phyloP scores from a whole-genome alignment of 352 stramenopile genomes.

The Synura sp. region DNA sequence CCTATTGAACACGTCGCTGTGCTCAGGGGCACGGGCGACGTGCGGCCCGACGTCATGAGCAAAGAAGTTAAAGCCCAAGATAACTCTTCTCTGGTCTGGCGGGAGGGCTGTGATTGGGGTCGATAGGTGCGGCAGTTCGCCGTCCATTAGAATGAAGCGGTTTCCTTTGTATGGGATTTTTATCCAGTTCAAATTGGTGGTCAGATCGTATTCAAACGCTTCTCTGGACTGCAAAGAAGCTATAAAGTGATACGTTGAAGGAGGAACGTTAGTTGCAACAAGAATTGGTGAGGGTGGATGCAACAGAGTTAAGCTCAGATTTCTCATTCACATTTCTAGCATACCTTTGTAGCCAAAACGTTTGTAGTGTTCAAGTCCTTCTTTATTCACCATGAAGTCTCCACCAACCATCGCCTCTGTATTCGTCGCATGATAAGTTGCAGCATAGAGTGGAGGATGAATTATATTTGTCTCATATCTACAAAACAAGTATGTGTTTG shows the following conservation, averaged over 20 bases:
- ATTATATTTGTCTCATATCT: slow-evolving; percentile 40
- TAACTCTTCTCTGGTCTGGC: slow-evolving; percentile 1
- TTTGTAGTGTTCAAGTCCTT: slow-evolving; percentile 32
- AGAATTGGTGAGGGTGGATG: no score
- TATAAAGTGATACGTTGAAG: no score
- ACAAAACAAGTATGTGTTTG: background rate
- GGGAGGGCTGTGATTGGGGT: background rate
- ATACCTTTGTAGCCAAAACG: slow-evolving; percentile 38
- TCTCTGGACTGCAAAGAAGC: no score
- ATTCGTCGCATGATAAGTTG: background rate
- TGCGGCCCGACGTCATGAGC: background rate
- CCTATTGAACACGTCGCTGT: slow-evolving; percentile 33
- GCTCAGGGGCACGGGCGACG: slow-evolving; percentile 8
- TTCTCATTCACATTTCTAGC: no score
- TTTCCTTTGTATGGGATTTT: slow-evolving; percentile 9
- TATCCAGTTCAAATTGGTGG: background rate
- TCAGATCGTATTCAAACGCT: background rate
- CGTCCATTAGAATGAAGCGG: slow-evolving; percentile 8
- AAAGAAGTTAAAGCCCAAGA: slow-evolving; percentile 41
- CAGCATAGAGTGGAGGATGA: slow-evolving; percentile 22
- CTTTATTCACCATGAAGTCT: slow-evolving; percentile 3
- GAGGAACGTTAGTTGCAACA: no score
- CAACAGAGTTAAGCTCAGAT: no score
- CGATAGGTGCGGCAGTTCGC: slow-evolving; percentile 7
- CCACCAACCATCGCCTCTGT: slow-evolving; percentile 28